Conservation (phyloP, 129 eudicot species). For the Sambucus nigra region DNA sequence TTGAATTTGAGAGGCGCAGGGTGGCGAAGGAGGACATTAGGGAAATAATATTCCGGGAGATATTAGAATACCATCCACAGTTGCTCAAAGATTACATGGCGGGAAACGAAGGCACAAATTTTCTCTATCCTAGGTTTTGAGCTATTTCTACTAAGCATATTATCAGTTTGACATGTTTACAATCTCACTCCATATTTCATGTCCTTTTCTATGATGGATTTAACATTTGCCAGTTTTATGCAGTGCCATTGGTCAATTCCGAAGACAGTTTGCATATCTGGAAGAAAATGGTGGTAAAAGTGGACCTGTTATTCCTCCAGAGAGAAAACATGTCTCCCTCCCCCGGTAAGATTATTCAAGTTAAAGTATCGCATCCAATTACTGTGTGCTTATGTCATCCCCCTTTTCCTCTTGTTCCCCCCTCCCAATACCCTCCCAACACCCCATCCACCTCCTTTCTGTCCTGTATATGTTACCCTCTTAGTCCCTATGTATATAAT, state of each 20-base stretch:
- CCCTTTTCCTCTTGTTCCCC: background rate
- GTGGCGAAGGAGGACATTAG: slow-evolving; percentile 70
- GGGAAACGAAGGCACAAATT: slow-evolving; percentile 62
- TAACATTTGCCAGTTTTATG: no score
- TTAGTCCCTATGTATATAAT: no score
- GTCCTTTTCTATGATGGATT: no score
- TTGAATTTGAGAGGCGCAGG: no score
- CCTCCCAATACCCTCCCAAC: no score
- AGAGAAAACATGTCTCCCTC: slow-evolving; percentile 71
- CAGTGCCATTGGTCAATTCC: slow-evolving; percentile 83
- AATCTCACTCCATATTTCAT: background rate
- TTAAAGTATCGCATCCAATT: background rate
- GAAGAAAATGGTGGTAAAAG: slow-evolving; percentile 70
- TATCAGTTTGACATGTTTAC: background rate
- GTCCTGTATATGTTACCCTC: no score
- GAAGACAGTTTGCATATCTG: slow-evolving; percentile 69
- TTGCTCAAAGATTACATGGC: slow-evolving; percentile 76
- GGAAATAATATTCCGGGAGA: slow-evolving; percentile 75
- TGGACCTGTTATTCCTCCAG: slow-evolving; percentile 65
- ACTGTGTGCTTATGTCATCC: background rate
- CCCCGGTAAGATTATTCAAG: slow-evolving; percentile 42
- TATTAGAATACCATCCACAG: slow-evolving; percentile 91
- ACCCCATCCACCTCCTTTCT: no score
- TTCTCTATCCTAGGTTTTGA: slow-evolving; percentile 73
- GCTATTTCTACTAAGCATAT: background rate